Evolutionary conservation across 2,329 filamentous ascomycete species (phyloP).

Genomic region (Fusarium nisikadoi): DNA sequence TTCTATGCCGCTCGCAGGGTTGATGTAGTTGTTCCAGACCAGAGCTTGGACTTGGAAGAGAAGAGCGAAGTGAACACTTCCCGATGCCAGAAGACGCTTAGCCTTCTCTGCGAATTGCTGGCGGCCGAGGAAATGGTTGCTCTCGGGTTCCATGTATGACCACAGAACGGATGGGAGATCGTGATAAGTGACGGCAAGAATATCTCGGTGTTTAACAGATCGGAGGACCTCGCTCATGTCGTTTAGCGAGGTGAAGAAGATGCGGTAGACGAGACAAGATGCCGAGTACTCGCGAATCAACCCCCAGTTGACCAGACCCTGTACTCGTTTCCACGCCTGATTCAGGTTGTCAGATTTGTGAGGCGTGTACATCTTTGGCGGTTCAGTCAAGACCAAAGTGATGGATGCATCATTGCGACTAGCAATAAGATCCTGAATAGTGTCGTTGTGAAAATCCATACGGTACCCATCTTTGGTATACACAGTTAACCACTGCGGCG

Average conservation of each 20-base stretch:
- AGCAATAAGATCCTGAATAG: conserved; percentile 58
- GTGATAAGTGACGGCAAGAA: conserved; percentile 40
- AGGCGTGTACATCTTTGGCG: conserved; percentile 60
- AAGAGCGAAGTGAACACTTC: conserved; percentile 58
- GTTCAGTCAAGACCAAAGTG: conserved; percentile 62
- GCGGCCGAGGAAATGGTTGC: conserved; percentile 16
- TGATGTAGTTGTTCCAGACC: conserved; percentile 70
- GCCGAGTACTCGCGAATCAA: conserved; percentile 34
- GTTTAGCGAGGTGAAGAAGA: conserved; percentile 28
- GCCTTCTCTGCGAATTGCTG: conserved; percentile 37
- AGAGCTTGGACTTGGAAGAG: conserved; percentile 73
- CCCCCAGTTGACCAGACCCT: conserved; percentile 39
- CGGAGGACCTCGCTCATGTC: conserved; percentile 17
- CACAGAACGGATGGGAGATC: conserved; percentile 31
- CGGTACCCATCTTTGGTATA: conserved; percentile 15
- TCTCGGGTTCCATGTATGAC: conserved; percentile 36
- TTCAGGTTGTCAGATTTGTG: not conserved
- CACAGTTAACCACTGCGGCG: conserved; percentile 29
- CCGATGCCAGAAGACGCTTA: conserved; percentile 39
- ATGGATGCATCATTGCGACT: conserved; percentile 52
- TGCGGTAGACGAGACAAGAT: conserved; percentile 58
- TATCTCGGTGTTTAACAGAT: conserved; percentile 40
- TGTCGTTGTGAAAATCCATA: conserved; percentile 62
- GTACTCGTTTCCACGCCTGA: conserved; percentile 45
- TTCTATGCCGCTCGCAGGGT: conserved; percentile 61